phyloP scores from a whole-genome alignment of 257 asterid genomes.

The Craterostigma plantagineum region DNA sequence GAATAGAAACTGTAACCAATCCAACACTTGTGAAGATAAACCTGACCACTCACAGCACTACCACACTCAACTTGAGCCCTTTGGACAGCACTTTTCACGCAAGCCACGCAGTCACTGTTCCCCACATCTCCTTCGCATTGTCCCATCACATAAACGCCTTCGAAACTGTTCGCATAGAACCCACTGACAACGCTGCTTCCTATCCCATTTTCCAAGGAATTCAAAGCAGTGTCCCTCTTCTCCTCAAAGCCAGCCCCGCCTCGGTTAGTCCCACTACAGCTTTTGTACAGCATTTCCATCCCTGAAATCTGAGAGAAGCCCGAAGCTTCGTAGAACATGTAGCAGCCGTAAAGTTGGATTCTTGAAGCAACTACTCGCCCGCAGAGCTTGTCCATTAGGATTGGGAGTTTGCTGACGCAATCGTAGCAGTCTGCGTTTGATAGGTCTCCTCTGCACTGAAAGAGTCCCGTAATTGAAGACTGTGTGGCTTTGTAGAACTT shows the following conservation, averaged over 20 bases:
- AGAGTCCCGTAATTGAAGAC: conserved; percentile 57
- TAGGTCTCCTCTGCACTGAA: conserved; percentile 82
- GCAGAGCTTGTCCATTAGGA: conserved; percentile 77
- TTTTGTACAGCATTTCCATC: conserved; percentile 75
- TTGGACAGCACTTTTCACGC: conserved; percentile 81
- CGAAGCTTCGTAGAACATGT: conserved; percentile 71
- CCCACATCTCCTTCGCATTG: conserved; percentile 96
- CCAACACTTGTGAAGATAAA: conserved; percentile 73
- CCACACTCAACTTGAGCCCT: conserved; percentile 97
- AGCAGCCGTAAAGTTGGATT: conserved; percentile 78
- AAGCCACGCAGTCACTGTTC: conserved; percentile 57
- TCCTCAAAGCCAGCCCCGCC: conserved; percentile 84
- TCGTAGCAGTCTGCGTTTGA: conserved; percentile 73
- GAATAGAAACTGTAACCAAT: conserved; percentile 47
- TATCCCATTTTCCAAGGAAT: conserved; percentile 50
- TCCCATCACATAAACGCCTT: conserved; percentile 59
- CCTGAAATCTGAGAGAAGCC: conserved; percentile 86
- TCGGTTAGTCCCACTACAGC: conserved; percentile 52
- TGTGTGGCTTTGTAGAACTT: conserved; percentile 62
- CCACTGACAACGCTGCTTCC: conserved; percentile 31
- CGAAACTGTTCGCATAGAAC: conserved; percentile 43
- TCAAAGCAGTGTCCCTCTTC: conserved; percentile 64
- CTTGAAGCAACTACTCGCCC: conserved; percentile 75
- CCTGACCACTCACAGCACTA: conserved; percentile 68
- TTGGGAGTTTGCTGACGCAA: conserved; percentile 70